phyloP scores from a whole-genome alignment of 164 flowering plant species.

The Chimonanthus praecox region DNA sequence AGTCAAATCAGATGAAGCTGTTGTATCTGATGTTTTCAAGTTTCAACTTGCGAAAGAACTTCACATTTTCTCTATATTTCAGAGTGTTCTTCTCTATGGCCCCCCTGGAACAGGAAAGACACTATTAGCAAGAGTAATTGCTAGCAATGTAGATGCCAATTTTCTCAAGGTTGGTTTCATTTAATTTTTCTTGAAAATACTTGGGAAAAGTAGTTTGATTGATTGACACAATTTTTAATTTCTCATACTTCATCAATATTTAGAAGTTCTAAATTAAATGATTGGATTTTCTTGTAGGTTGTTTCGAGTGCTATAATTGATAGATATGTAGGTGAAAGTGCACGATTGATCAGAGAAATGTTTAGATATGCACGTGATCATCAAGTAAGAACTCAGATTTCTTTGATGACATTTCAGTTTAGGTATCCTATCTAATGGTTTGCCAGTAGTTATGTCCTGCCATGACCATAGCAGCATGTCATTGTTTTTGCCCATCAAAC shows the following conservation, averaged over 20 bases:
- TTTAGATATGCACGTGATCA: constrained; percentile 94
- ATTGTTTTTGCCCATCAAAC: neutral
- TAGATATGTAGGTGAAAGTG: constrained; percentile 93
- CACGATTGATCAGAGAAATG: constrained; percentile 87
- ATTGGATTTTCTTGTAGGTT: constrained; percentile 39
- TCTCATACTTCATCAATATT: neutral
- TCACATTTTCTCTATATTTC: constrained; percentile 5
- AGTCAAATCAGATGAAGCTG: neutral
- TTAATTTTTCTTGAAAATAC: neutral
- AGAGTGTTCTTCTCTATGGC: constrained; percentile 96
- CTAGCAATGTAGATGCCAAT: constrained; percentile 93
- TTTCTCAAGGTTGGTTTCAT: constrained; percentile 61
- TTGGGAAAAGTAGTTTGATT: neutral
- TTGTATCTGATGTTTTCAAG: neutral
- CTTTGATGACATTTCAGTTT: neutral
- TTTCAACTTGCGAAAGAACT: neutral
- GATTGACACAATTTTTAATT: neutral
- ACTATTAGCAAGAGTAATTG: constrained; percentile 81
- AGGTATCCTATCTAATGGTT: neutral
- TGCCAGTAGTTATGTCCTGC: neutral
- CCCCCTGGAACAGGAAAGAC: constrained; percentile 98
- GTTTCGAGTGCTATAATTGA: constrained; percentile 94
- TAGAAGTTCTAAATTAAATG: neutral
- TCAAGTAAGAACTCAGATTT: constrained; percentile 43
- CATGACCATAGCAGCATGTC: neutral